These are phyloP conservation scores for Endogone sp. DNA, from an alignment of 192 early-diverging fungal species.

Conservation along the genomic window DNA sequence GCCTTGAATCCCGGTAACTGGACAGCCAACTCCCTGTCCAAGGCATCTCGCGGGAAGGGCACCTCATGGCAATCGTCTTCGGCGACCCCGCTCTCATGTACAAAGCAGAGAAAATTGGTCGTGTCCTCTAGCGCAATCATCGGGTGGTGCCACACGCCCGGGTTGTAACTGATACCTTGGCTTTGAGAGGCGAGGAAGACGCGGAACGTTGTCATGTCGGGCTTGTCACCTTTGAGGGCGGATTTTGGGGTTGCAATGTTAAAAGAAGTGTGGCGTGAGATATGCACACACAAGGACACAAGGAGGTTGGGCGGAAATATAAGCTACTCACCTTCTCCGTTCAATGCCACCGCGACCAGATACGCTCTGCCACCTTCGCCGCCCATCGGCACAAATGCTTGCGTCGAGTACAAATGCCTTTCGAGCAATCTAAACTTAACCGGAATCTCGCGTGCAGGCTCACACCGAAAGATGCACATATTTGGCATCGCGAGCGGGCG, in stretches of 20 bases:
- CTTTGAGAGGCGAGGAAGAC: slow-evolving; percentile 67
- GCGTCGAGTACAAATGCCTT: slow-evolving; percentile 79
- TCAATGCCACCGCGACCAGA: slow-evolving; percentile 78
- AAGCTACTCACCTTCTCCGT: slow-evolving; percentile 35
- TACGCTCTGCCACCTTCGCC: slow-evolving; percentile 48
- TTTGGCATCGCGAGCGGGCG: slow-evolving; percentile 47
- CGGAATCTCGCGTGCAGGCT: slow-evolving; percentile 35
- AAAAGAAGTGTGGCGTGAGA: not conserved
- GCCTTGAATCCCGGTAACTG: not conserved
- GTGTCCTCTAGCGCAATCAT: slow-evolving; percentile 71
- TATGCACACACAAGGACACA: too few relatives aligned
- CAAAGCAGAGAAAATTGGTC: slow-evolving; percentile 67
- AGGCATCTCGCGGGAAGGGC: not conserved
- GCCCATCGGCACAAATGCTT: slow-evolving; percentile 82
- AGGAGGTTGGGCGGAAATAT: too few relatives aligned
- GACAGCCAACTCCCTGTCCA: not conserved
- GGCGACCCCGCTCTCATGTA: slow-evolving; percentile 71
- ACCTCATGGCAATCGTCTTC: slow-evolving; percentile 73
- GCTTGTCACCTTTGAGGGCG: slow-evolving; percentile 46
- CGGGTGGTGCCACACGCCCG: slow-evolving; percentile 88
- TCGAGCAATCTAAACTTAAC: slow-evolving; percentile 67
- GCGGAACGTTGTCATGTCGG: slow-evolving; percentile 67
- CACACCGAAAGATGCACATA: slow-evolving; percentile 68
- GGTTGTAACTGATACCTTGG: slow-evolving; percentile 81
- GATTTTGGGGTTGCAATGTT: not conserved